These are phyloP conservation scores for Rehmannia glutinosa DNA, from an alignment of 257 asterid species.

Conservation along the genomic window DNA sequence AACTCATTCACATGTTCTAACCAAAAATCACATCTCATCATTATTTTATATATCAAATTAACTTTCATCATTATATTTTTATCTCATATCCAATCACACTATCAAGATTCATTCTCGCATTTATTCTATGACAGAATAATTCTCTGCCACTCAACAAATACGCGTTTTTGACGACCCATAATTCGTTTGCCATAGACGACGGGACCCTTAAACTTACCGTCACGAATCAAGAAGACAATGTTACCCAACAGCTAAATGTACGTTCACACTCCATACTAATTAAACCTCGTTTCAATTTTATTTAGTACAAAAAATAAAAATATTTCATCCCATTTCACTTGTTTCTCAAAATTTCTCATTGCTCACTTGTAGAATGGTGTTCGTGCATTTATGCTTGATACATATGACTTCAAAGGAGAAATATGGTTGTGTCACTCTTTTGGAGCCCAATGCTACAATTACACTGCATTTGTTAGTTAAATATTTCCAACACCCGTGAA, in stretches of 20 bases:
- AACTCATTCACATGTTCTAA: too few species aligned
- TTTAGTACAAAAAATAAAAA: too few species aligned
- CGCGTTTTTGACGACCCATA: conserved; percentile 79
- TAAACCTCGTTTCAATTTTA: too few species aligned
- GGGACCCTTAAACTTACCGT: conserved; percentile 51
- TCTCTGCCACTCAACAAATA: conserved; percentile 76
- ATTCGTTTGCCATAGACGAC: conserved; percentile 61
- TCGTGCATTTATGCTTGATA: conserved; percentile 82
- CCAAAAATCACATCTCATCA: too few species aligned
- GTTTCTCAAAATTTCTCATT: too few species aligned
- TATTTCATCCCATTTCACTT: too few species aligned
- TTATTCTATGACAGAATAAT: conserved; percentile 45
- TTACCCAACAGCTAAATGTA: conserved; percentile 70
- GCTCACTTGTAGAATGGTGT: conserved; percentile 57
- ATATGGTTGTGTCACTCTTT: conserved; percentile 94
- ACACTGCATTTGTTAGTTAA: conserved; percentile 65
- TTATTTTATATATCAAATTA: too few species aligned
- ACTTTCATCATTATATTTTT: too few species aligned
- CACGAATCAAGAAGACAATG: conserved; percentile 67
- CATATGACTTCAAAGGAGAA: conserved; percentile 68
- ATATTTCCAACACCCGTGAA: too few species aligned
- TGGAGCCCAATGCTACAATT: conserved; percentile 69
- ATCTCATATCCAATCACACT: too few species aligned
- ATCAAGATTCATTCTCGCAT: too few species aligned
- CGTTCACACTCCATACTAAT: too few species aligned